phyloP scores from a whole-genome alignment of 2,329 filamentous ascomycete species.

The Pseudofabraea citricarpa region DNA sequence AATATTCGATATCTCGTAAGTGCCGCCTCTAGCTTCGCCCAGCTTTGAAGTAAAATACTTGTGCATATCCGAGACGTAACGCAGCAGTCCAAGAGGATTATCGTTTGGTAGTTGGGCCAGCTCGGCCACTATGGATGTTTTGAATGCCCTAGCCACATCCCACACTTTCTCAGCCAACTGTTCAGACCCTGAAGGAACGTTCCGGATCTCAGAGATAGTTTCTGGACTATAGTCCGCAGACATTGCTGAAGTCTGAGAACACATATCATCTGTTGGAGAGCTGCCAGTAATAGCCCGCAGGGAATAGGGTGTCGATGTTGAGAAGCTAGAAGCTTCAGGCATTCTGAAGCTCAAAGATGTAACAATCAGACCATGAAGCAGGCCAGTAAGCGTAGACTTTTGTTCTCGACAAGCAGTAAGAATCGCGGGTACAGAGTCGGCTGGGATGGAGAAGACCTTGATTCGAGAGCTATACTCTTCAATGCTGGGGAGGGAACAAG shows the following conservation, averaged over 20 bases:
- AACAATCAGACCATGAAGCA: slow-evolving; percentile 42
- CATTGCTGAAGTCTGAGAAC: slow-evolving; percentile 29
- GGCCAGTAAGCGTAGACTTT: slow-evolving; percentile 40
- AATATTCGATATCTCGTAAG: slow-evolving; percentile 50
- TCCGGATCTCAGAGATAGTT: slow-evolving; percentile 14
- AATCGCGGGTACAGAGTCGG: slow-evolving; percentile 2
- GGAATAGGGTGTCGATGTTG: slow-evolving; percentile 37
- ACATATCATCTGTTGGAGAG: slow-evolving; percentile 20
- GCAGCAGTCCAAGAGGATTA: slow-evolving; percentile 37
- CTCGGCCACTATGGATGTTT: slow-evolving; percentile 24
- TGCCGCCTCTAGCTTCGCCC: slow-evolving; percentile 34
- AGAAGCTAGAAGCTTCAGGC: slow-evolving; percentile 31
- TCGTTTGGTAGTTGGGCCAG: slow-evolving; percentile 37
- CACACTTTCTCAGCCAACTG: slow-evolving; percentile 33
- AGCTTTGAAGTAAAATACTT: slow-evolving; percentile 35
- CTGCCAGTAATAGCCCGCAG: slow-evolving; percentile 34
- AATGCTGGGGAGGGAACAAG: slow-evolving; percentile 29
- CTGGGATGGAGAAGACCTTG: slow-evolving; percentile 7
- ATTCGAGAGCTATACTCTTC: slow-evolving; percentile 7
- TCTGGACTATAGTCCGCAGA: slow-evolving; percentile 1
- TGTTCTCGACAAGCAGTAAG: slow-evolving; percentile 21
- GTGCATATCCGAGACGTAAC: slow-evolving; percentile 39
- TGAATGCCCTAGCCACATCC: slow-evolving; percentile 22
- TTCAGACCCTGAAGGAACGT: slow-evolving; percentile 19
- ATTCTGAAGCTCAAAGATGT: slow-evolving; percentile 35